Percentiles rank a stretch among this genome's conserved stretches.
Conservation (phyloP, 2,329 filamentous ascomycete species). For the Pseudogymnoascus pannorum region DNA sequence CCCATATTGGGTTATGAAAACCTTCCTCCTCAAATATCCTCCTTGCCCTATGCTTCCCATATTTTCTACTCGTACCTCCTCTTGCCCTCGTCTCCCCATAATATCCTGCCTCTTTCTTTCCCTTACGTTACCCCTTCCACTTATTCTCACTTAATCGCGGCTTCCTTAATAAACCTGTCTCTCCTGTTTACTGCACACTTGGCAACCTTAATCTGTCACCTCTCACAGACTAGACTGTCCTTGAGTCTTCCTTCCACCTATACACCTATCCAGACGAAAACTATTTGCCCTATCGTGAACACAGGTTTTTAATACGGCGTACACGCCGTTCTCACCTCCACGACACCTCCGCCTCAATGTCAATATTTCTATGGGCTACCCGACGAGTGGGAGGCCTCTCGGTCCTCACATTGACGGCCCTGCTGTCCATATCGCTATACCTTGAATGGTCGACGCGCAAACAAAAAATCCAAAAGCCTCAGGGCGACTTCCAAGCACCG, state of each 20-base stretch:
- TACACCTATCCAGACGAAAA: not conserved
- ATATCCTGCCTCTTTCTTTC: not conserved
- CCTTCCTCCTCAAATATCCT: not conserved
- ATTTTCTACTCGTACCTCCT: not conserved
- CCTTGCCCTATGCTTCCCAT: not conserved
- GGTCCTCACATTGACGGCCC: not conserved
- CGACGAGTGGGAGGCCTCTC: constrained; percentile 6
- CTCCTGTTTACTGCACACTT: not conserved
- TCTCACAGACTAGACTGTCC: not conserved
- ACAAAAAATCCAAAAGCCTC: not conserved
- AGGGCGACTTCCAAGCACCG: not conserved
- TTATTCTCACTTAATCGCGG: not conserved
- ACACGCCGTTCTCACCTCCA: not conserved
- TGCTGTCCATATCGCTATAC: not conserved
- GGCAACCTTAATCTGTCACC: not conserved
- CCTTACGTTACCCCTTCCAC: not conserved
- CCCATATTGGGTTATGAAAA: not conserved
- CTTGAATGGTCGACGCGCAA: not conserved
- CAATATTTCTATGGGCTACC: constrained; percentile 6
- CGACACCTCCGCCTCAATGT: not conserved
- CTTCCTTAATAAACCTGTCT: not conserved
- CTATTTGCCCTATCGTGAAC: not conserved
- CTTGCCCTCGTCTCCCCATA: not conserved
- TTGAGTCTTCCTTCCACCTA: not conserved
- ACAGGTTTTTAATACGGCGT: not conserved